Conservation (phyloP, 257 asterid species). For the Euphrasia confusa region DNA sequence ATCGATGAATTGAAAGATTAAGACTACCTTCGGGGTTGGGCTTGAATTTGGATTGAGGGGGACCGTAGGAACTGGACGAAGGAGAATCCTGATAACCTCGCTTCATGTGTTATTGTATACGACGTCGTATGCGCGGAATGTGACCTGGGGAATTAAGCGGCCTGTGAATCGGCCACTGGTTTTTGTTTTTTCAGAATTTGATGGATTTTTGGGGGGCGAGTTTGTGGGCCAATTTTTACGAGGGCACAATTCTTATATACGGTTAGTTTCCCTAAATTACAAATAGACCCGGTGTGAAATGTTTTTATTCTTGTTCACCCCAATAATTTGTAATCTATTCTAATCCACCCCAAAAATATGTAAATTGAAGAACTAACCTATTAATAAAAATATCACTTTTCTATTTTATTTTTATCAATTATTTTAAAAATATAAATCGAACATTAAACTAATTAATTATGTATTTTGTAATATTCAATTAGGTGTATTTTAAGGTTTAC, state of each 20-base stretch:
- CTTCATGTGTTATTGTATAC: slow-evolving; percentile 44
- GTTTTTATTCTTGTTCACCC: neutral
- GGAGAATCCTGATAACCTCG: slow-evolving; percentile 75
- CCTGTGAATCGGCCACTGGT: slow-evolving; percentile 1
- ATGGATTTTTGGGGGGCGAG: slow-evolving; percentile 2
- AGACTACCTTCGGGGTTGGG: slow-evolving; percentile 60
- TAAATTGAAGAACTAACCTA: too few relatives aligned
- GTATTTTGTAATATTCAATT: too few relatives aligned
- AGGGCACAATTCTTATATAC: neutral
- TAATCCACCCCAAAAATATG: too few relatives aligned
- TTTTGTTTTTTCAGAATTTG: slow-evolving; percentile 19
- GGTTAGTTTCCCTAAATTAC: neutral
- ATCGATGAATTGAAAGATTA: neutral
- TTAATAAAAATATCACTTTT: too few relatives aligned
- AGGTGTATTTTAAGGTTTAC: too few relatives aligned
- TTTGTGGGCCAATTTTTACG: neutral
- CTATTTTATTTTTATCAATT: too few relatives aligned
- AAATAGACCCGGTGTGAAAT: neutral
- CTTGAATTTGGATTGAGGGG: slow-evolving; percentile 77
- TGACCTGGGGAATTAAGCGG: too few relatives aligned
- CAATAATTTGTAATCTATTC: neutral
- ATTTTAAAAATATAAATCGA: too few relatives aligned
- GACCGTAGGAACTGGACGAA: slow-evolving; percentile 60
- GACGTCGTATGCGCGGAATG: too few relatives aligned
- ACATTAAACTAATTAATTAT: too few relatives aligned